Conservation (phyloP, 1,284 basidiomycete species). For the Meira nashicola region DNA sequence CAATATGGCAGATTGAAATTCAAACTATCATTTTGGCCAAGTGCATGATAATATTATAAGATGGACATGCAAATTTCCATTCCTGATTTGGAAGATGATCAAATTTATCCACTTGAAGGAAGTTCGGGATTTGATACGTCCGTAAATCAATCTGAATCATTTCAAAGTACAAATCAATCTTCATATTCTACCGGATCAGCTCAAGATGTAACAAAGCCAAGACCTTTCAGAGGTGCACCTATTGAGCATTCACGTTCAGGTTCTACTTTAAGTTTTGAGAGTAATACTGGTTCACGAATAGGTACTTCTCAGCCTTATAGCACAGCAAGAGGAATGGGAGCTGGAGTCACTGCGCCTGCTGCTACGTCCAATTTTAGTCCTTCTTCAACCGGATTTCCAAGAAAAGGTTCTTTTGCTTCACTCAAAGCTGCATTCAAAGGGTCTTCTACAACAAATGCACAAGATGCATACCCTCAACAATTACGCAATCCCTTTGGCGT, state of each 20-base stretch:
- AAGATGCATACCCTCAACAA: slow-evolving; percentile 1
- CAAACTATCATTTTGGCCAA: too few species aligned
- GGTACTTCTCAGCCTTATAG: not conserved
- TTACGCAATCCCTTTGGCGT: slow-evolving; percentile 4
- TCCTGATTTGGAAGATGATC: slow-evolving; percentile 47
- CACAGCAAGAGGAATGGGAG: not conserved
- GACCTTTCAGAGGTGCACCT: slow-evolving; percentile 11
- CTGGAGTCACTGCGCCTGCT: not conserved
- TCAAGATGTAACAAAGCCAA: slow-evolving; percentile 2
- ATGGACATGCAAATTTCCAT: slow-evolving; percentile 41
- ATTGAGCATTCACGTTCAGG: slow-evolving; percentile 14
- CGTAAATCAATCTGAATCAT: too few species aligned
- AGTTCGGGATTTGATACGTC: not conserved
- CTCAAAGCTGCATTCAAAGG: slow-evolving; percentile 18
- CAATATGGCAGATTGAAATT: too few species aligned
- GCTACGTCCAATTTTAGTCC: not conserved
- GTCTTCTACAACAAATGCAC: slow-evolving; percentile 1
- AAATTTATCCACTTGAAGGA: not conserved
- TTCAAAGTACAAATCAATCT: slow-evolving; percentile 14
- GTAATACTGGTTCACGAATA: slow-evolving; percentile 4
- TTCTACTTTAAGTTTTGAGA: slow-evolving; percentile 11
- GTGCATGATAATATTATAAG: not conserved
- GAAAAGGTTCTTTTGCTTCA: slow-evolving; percentile 16
- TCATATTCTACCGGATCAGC: slow-evolving; percentile 23
- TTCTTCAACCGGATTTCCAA: slow-evolving; percentile 10